Percentiles rank a stretch among this genome's conserved stretches.
These are phyloP conservation scores for Salix caprea DNA, from an alignment of 345 rosid species.

Conservation along the genomic window DNA sequence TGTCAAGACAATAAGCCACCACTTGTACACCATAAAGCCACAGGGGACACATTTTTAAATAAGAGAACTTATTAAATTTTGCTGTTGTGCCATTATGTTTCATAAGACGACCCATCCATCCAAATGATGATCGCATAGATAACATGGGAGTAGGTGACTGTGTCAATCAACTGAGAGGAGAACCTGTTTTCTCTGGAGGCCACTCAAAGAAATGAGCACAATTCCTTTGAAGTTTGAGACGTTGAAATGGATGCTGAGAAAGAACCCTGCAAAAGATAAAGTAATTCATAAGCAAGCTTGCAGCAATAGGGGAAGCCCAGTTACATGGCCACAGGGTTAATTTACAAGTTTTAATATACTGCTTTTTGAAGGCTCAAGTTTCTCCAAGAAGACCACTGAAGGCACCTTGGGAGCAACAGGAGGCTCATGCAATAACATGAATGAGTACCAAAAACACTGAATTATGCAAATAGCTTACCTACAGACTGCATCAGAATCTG, in stretches of 20 bases:
- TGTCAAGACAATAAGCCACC: background rate
- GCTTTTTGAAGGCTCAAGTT: background rate
- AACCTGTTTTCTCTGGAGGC: conserved; percentile 90
- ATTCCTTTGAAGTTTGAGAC: conserved; percentile 46
- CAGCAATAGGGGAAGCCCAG: background rate
- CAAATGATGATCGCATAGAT: background rate
- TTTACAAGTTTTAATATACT: background rate
- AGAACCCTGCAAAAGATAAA: conserved; percentile 43
- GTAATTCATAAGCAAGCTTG: background rate
- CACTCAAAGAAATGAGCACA: conserved; percentile 70
- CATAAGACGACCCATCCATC: too few relatives aligned
- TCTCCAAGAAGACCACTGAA: background rate
- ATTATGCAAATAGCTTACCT: conserved; percentile 34
- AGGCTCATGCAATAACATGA: background rate
- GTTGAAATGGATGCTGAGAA: conserved; percentile 54
- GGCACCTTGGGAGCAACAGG: too few relatives aligned
- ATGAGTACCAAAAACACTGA: conserved; percentile 9
- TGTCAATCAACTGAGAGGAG: background rate
- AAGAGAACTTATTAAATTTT: background rate
- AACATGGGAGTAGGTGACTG: background rate
- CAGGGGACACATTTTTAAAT: background rate
- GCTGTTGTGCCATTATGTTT: background rate
- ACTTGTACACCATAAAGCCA: background rate
- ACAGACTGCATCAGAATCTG: conserved; percentile 59
- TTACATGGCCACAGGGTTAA: background rate